Conservation (phyloP, 306 rosid species). For the Ceratonia siliqua region DNA sequence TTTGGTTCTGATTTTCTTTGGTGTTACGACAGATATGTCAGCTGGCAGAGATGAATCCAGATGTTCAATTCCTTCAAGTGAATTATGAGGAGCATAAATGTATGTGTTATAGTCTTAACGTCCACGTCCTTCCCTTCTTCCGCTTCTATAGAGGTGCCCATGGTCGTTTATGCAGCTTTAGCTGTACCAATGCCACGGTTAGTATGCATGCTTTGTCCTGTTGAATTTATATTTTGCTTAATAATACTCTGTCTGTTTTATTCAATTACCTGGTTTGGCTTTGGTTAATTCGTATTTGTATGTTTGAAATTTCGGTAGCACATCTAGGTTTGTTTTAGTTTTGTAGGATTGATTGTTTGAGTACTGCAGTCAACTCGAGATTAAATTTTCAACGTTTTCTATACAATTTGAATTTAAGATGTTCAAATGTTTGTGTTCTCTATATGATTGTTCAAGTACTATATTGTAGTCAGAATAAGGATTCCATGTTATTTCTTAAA, state of each 20-base stretch:
- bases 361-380: not conserved
- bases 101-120: conserved; percentile 89
- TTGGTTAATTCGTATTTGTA: conserved; percentile 16
- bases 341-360: not conserved
- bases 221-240: too few species aligned
- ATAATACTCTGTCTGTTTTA: not conserved
- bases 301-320: conserved; percentile 10
- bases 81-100: conserved; percentile 91
- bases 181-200: conserved; percentile 96
- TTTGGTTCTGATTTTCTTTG: conserved; percentile 22
- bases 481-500: not conserved
- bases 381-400: conserved; percentile 1
- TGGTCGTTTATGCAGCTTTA: conserved; percentile 76
- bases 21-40: conserved; percentile 70
- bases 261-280: not conserved
- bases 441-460: conserved; percentile 20
- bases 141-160: conserved; percentile 91
- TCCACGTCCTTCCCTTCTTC: conserved; percentile 94
- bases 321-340: too few species aligned
- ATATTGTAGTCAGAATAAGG: not conserved
- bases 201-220: conserved; percentile 43
- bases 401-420: not conserved
- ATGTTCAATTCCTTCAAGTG: conserved; percentile 78
- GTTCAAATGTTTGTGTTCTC: not conserved
- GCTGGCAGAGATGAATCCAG: conserved; percentile 84